Base-by-base conservation (phyloP, 352 stramenopile species). In the Saprolegnia diclina region DNA sequence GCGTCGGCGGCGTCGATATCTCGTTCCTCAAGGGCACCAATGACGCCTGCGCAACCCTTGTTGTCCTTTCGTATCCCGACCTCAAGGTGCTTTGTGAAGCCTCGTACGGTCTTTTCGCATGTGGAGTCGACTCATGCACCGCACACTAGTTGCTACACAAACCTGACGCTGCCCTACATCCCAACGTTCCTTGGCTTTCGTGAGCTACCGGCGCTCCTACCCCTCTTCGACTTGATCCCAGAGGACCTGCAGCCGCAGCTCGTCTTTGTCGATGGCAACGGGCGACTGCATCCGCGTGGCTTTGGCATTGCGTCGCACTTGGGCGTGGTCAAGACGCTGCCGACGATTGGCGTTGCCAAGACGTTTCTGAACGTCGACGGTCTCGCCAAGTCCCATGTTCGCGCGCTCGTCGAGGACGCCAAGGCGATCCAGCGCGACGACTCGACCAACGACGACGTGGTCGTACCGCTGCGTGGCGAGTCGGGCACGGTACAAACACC, bases 241-340 rank as follows among this genome's bases (percentile, higher is more conserved):
- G 37, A 63, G 88, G 84, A 90, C 44, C 65, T 87, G 21, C 75
- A 80, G 32, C 94, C 95, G 22, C 77, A 95, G 42, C 80, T 97
- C 32, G 90, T 92, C 37, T 76, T 98, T 18, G 94, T 98, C 4
- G 95, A 98, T 74, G 95, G 95, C 22, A 94, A 94, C 48, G 86
- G 86, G 26, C 65, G 91, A 19, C 74, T 94, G 59, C 95, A 98
- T 65, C 88, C 91, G 14, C 77, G 93, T 44, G 82, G 87, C 46
- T 97, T 97, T 66, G 94, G 95, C 5, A 79, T 98, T 1, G 95
- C 95, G 14, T 97, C 86, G 37, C 94, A 97, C 76, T 85, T 98
- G 40, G 94, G 94, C 19, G 91, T 98, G 24, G 76, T 95, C 9
- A 83, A 82, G 46, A 74, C 77, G n/a, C 86, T 98, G 53, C 88